Conservation (phyloP, 768 basidiomycete genomes). For the Lactarius akahatsu region DNA sequence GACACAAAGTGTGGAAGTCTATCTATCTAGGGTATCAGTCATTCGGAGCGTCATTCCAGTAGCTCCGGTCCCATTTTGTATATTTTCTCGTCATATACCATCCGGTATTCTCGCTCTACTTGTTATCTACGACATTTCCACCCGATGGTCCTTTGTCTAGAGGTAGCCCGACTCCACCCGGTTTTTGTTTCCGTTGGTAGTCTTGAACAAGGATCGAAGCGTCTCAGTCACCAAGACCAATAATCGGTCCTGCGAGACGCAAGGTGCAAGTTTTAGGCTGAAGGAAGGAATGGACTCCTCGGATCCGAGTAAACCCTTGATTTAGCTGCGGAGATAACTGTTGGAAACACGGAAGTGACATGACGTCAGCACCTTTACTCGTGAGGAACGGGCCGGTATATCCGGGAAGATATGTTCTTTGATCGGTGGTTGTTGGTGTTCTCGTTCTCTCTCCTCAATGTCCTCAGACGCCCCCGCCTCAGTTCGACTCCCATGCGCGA, state of each 20-base stretch:
- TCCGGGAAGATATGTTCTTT: background rate
- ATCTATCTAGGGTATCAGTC: too few relatives aligned
- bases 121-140: background rate
- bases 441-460: constrained; percentile 4
- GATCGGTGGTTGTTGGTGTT: background rate
- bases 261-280: background rate
- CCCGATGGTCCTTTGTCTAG: background rate
- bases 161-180: background rate
- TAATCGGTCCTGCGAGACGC: background rate
- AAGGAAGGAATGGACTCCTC: background rate
- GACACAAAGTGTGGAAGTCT: too few relatives aligned
- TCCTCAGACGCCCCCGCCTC: constrained; percentile 12
- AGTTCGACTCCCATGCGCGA: constrained; percentile 11
- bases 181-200: background rate
- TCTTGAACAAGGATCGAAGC: background rate
- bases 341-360: too few relatives aligned
- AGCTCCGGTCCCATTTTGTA: too few relatives aligned
- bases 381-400: background rate
- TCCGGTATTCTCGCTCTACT: background rate
- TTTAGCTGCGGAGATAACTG: too few relatives aligned
- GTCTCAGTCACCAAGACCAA: background rate
- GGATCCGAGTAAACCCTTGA: background rate
- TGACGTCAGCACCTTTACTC: background rate
- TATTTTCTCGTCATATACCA: too few relatives aligned
- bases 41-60: background rate